A percentile compares a stretch with the other conserved stretches of the same genome.
Conservation (phyloP, 2,329 filamentous ascomycete genomes). For the Monilinia laxa region DNA sequence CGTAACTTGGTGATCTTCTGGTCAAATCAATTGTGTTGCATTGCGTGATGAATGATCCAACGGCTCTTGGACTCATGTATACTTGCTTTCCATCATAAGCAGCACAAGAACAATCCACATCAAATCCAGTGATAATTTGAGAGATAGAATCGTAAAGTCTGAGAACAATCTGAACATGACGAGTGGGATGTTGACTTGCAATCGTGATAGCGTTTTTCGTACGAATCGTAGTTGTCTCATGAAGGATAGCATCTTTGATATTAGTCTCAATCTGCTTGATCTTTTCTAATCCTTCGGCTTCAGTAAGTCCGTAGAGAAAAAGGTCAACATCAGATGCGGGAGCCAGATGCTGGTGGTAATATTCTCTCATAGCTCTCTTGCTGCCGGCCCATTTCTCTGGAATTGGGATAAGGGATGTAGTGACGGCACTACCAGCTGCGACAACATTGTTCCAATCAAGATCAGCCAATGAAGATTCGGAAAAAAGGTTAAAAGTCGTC, state of each 20-base stretch:
- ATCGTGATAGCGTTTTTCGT: conserved; percentile 89
- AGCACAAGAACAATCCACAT: conserved; percentile 80
- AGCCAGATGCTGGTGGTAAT: conserved; percentile 78
- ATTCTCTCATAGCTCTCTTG: conserved; percentile 64
- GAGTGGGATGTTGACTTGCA: conserved; percentile 76
- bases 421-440: conserved; percentile 76
- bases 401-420: conserved; percentile 74
- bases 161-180: conserved; percentile 81
- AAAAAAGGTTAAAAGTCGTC: conserved; percentile 78
- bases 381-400: conserved; percentile 60
- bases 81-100: conserved; percentile 81
- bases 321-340: conserved; percentile 86
- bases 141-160: conserved; percentile 81
- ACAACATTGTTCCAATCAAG: conserved; percentile 82
- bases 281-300: conserved; percentile 77
- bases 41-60: conserved; percentile 79
- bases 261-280: conserved; percentile 76
- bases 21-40: conserved; percentile 77
- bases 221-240: conserved; percentile 79
- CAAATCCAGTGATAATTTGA: conserved; percentile 84
- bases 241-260: conserved; percentile 74
- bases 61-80: conserved; percentile 72
- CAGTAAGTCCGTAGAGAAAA: conserved; percentile 77
- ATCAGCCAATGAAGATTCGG: conserved; percentile 72
- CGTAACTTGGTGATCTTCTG: conserved; percentile 80